Conservation (phyloP, 345 rosid species). For the Raphanus sativus region DNA sequence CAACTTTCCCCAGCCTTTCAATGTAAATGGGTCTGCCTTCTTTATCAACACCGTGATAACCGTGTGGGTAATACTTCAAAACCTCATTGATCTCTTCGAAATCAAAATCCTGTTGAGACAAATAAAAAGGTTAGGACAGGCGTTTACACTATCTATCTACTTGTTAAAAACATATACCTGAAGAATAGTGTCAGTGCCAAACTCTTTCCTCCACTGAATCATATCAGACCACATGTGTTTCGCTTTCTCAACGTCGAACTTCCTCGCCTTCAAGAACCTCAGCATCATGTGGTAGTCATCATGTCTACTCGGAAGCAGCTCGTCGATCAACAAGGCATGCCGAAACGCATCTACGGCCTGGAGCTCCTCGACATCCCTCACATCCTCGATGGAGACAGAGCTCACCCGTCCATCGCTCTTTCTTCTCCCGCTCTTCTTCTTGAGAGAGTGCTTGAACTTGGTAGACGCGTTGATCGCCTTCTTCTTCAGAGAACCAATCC, state of each 20-base stretch:
- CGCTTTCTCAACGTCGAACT: constrained; percentile 84
- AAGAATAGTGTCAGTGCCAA: constrained; percentile 73
- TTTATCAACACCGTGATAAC: constrained; percentile 95
- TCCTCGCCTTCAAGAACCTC: constrained; percentile 94
- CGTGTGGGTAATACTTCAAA: constrained; percentile 78
- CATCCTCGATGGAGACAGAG: constrained; percentile 98
- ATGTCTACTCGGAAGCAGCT: constrained; percentile 64
- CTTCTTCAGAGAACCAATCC: constrained; percentile 90
- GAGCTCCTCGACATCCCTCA: constrained; percentile 84
- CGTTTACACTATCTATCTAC: not conserved
- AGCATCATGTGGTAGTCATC: constrained; percentile 98
- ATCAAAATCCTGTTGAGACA: constrained; percentile 69
- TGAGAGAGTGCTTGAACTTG: constrained; percentile 87
- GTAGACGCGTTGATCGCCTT: constrained; percentile 88
- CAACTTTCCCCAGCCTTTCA: constrained; percentile 93
- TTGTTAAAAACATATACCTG: constrained; percentile 47
- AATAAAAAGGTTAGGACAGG: constrained; percentile 15
- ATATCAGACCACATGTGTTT: constrained; percentile 99
- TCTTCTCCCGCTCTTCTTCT: constrained; percentile 81
- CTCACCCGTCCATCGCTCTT: constrained; percentile 88
- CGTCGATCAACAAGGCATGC: constrained; percentile 77
- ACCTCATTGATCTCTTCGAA: constrained; percentile 81
- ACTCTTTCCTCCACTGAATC: constrained; percentile 95
- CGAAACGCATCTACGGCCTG: constrained; percentile 87
- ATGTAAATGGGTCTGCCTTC: constrained; percentile 94